These are phyloP conservation scores for Hygrophoropsis aurantiaca DNA, from an alignment of 768 basidiomycete genomes.

Conservation along the genomic window DNA sequence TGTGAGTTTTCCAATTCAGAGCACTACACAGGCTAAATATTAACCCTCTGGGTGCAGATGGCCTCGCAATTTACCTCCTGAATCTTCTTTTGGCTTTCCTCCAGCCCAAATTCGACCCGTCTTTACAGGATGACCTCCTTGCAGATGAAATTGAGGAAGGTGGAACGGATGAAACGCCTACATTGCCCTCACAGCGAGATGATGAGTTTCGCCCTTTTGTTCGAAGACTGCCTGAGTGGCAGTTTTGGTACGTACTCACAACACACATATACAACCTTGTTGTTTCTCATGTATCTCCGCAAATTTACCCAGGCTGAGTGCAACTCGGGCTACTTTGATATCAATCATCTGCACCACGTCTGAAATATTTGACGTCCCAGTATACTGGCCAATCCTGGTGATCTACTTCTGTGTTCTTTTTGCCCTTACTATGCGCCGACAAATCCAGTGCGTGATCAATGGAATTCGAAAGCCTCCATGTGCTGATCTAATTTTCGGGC, in stretches of 20 bases:
- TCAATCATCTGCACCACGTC: conserved; percentile 82
- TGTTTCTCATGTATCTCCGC: conserved; percentile 1
- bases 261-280: background rate
- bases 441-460: conserved; percentile 88
- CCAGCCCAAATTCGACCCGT: conserved; percentile 97
- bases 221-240: conserved; percentile 92
- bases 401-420: conserved; percentile 97
- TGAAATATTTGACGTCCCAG: conserved; percentile 89
- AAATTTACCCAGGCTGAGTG: conserved; percentile 65
- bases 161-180: conserved; percentile 52
- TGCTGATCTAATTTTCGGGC: conserved; percentile 8
- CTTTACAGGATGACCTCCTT: conserved; percentile 87
- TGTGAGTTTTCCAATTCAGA: conserved; percentile 53
- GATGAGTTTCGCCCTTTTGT: conserved; percentile 99
- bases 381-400: conserved; percentile 98
- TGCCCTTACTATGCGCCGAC: conserved; percentile 91
- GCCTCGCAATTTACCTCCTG: conserved; percentile 91
- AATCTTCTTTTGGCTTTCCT: conserved; percentile 97
- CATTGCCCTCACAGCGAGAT: conserved; percentile 71
- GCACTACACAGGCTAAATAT: too few species aligned
- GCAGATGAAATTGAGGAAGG: conserved; percentile 97
- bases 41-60: conserved; percentile 48
- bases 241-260: conserved; percentile 75
- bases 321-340: conserved; percentile 85
- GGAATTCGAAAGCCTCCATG: background rate